A percentile compares a stretch with the other conserved stretches of the same genome.
These are phyloP conservation scores for Acanthamoeba polyphaga DNA, from an alignment of 208 protist species.

Conservation along the genomic window DNA sequence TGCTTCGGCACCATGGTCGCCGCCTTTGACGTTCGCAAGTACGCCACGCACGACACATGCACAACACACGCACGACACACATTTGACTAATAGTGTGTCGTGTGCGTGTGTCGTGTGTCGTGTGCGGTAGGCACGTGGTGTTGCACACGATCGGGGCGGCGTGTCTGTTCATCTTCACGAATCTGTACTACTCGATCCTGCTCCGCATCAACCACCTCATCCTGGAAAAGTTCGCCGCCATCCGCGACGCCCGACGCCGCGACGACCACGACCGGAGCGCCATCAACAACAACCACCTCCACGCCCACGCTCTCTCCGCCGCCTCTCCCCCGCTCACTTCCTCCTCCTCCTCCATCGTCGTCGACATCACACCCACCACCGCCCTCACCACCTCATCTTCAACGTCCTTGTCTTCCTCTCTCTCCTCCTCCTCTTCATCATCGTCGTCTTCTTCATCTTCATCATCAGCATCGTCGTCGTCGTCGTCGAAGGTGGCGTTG, in stretches of 20 bases:
- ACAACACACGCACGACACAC: not conserved
- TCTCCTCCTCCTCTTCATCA: not conserved
- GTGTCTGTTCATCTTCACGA: conserved; percentile 42
- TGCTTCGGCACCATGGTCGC: conserved; percentile 55
- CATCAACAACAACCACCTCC: not conserved
- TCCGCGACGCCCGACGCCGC: not conserved
- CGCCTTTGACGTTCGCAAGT: conserved; percentile 42
- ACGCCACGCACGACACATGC: not conserved
- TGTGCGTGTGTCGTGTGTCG: not conserved
- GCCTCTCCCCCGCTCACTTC: not conserved
- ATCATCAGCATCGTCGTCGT: not conserved
- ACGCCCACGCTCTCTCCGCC: not conserved
- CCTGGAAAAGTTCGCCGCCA: not conserved
- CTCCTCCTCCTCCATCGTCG: not conserved
- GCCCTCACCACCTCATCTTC: not conserved
- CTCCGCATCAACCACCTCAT: conserved; percentile 42
- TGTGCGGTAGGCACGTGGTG: conserved; percentile 22
- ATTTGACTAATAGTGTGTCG: not conserved
- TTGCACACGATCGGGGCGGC: conserved; percentile 15
- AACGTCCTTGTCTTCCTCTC: not conserved
- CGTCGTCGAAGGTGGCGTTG: not conserved
- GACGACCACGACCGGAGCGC: not conserved
- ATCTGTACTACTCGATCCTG: conserved; percentile 49
- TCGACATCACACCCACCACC: not conserved
- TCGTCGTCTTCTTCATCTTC: not conserved